phyloP scores from a whole-genome alignment of 2,329 filamentous ascomycete genomes.

The Fusarium humuli region DNA sequence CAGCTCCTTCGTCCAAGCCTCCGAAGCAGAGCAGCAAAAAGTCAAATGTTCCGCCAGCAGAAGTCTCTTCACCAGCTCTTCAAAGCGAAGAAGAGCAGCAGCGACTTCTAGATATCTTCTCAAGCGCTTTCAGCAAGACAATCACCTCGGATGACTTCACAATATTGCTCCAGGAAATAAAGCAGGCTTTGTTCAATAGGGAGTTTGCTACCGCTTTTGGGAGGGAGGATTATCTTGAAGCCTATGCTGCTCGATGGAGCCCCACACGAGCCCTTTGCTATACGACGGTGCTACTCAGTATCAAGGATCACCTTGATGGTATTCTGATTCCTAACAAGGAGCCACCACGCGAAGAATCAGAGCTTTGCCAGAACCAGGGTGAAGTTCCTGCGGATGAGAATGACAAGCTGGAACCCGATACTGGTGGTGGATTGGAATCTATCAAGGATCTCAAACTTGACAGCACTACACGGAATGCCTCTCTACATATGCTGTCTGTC shows the following conservation, averaged over 20 bases:
- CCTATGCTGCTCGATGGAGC: slow-evolving; percentile 92
- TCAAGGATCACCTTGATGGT: slow-evolving; percentile 51
- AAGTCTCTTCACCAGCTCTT: slow-evolving; percentile 27
- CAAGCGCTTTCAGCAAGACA: slow-evolving; percentile 67
- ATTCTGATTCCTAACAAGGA: slow-evolving; percentile 33
- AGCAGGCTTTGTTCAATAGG: slow-evolving; percentile 84
- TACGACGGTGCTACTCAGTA: slow-evolving; percentile 62
- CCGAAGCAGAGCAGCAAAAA: slow-evolving; percentile 38
- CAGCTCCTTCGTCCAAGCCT: slow-evolving; percentile 25
- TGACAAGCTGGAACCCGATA: neutral
- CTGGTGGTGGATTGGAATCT: slow-evolving; percentile 1
- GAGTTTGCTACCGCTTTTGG: slow-evolving; percentile 87
- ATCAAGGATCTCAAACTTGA: slow-evolving; percentile 12
- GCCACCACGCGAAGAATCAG: neutral
- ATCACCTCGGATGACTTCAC: slow-evolving; percentile 62
- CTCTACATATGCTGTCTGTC: slow-evolving; percentile 59
- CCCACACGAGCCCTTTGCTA: slow-evolving; percentile 88
- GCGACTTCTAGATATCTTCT: slow-evolving; percentile 78
- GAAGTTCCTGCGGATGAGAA: neutral
- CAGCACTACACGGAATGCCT: slow-evolving; percentile 2
- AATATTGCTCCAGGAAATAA: slow-evolving; percentile 80
- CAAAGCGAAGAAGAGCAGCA: slow-evolving; percentile 64
- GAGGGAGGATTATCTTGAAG: slow-evolving; percentile 75
- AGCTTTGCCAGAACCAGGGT: slow-evolving; percentile 12
- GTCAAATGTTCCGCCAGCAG: slow-evolving; percentile 18